Base-by-base conservation (phyloP, 2,329 filamentous ascomycete species). In the Colletotrichum sp. region DNA sequence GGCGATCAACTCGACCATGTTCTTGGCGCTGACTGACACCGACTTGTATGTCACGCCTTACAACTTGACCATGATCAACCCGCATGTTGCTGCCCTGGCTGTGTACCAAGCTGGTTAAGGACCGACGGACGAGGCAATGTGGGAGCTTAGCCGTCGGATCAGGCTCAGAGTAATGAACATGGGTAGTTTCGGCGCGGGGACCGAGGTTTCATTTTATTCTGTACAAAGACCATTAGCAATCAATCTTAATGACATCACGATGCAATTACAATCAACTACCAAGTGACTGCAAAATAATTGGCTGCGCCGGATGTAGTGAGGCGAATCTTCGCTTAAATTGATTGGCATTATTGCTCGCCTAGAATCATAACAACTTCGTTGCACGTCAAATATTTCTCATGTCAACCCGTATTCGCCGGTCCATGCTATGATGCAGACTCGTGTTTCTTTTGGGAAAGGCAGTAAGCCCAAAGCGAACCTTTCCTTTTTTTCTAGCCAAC, bases 1-100 rank as follows among this genome's bases (percentile, higher is more conserved):
- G 1, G 90, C 91, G 2, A 88, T 94, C 67, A 97, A 97, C 78
- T 93, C 91, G 0, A 97, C 95, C 6, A 94, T 96, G 84, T 97
- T 96, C 81, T 86, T 98, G 63, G 93, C 92, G 0, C 81, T 98
- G 13, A 96, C 94, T 0, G 94, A 96, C 79, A 82, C 83, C 0
- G 90, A 96, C 78, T 78, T 93, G 0, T 92, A 87, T 76, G 88
- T 96, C 4, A 96, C 94, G 9, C 93, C 94, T 0, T 96, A 95
- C 84, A 97, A 97, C 81, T 74, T 96, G 75, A 90, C 87, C 28
- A 88, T 91, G 88, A 87, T 96, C 25, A 96, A 97, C 78, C 92
- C 94, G 0, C 94, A 96, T 79, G 93, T 97, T 44, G 91, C 91
- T 72, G 94, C 95, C 27, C 87, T 96, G 70, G 93, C 91, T 69